Conservation (phyloP, 2,329 filamentous ascomycete species). For the Cylindrodendrum hubeiense region DNA sequence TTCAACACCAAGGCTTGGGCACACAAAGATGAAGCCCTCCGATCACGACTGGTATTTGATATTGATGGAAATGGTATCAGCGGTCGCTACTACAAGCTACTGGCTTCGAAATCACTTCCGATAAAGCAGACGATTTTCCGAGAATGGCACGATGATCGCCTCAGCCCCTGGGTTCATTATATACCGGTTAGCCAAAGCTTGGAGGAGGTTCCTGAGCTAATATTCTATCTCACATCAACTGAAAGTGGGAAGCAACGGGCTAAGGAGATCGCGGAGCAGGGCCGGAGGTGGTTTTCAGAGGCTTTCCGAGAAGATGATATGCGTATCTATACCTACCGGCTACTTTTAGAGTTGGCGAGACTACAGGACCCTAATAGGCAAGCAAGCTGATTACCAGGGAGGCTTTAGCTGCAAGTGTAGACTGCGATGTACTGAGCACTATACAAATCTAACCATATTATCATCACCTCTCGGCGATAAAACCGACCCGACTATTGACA, state of each 20-base stretch:
- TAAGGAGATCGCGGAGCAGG: conserved; percentile 63
- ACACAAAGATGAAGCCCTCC: conserved; percentile 51
- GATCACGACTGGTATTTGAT: conserved; percentile 61
- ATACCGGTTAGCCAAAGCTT: conserved; percentile 63
- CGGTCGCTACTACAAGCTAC: conserved; percentile 63
- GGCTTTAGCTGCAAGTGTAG: too few relatives aligned
- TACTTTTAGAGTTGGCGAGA: conserved; percentile 68
- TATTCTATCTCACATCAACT: conserved; percentile 59
- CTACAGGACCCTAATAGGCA: conserved; percentile 50
- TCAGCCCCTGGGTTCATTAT: conserved; percentile 69
- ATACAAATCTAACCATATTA: too few relatives aligned
- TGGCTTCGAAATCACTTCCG: conserved; percentile 60
- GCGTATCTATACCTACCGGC: conserved; percentile 69
- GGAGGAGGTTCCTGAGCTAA: conserved; percentile 65
- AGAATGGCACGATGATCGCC: conserved; percentile 70
- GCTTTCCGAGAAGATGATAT: conserved; percentile 70
- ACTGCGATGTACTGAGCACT: too few relatives aligned
- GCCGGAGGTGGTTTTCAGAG: conserved; percentile 65
- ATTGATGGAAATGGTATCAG: conserved; percentile 69
- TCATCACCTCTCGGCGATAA: too few relatives aligned
- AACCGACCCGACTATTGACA: too few relatives aligned
- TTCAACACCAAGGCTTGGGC: conserved; percentile 49
- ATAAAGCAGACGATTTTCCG: conserved; percentile 66
- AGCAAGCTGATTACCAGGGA: too few relatives aligned
- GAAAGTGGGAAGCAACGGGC: conserved; percentile 62